Conservation (phyloP, 164 flowering plant genomes). For the Nymphaea colorata region DNA sequence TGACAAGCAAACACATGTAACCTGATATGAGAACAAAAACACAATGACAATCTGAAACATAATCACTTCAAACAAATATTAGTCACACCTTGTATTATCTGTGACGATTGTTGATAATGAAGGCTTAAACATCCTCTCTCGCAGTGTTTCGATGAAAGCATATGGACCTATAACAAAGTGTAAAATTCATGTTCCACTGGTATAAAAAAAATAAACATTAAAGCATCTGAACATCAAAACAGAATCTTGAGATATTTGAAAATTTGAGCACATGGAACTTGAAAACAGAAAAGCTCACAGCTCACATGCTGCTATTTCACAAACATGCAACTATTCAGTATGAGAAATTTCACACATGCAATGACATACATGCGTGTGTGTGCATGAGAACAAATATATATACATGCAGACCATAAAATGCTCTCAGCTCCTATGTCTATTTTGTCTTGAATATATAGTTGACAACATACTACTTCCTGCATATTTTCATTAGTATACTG, state of each 20-base stretch:
- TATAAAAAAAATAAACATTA: no score
- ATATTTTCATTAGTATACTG: no score
- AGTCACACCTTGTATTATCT: conserved; percentile 58
- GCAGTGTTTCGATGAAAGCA: conserved; percentile 80
- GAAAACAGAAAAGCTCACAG: not conserved
- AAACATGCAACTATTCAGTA: not conserved
- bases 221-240: not conserved
- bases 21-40: not conserved
- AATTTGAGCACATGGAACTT: not conserved
- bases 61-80: not conserved
- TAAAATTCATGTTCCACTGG: not conserved
- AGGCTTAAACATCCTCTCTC: conserved; percentile 97
- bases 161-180: conserved; percentile 53
- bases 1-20: not conserved
- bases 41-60: not conserved
- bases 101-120: conserved; percentile 71
- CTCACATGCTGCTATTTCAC: not conserved
- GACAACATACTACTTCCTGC: no score
- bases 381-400: no score
- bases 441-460: no score
- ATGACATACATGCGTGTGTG: not conserved
- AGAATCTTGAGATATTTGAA: not conserved
- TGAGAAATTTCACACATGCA: not conserved
- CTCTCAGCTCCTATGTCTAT: no score
- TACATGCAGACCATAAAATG: no score